These are phyloP conservation scores for Claviceps sp. DNA, from an alignment of 2,329 filamentous ascomycete species.

Conservation along the genomic window DNA sequence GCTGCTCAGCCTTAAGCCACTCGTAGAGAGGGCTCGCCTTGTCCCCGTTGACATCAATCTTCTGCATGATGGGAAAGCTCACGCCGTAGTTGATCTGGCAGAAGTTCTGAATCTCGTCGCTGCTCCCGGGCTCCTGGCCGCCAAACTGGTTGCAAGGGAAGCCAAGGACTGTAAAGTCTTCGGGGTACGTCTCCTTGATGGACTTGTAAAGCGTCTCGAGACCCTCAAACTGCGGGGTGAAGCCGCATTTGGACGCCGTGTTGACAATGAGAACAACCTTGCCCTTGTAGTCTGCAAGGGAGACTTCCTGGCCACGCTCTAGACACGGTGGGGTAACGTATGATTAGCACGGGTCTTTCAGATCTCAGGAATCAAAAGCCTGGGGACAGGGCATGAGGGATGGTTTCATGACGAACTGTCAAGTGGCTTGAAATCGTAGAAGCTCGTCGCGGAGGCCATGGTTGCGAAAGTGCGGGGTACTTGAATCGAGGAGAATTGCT, in stretches of 20 bases:
- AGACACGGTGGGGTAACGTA: not conserved
- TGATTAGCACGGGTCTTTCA: conserved; percentile 8
- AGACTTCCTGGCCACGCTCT: conserved; percentile 52
- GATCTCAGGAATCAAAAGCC: not conserved
- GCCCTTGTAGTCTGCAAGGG: conserved; percentile 61
- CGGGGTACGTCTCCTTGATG: conserved; percentile 52
- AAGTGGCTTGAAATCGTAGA: conserved; percentile 76
- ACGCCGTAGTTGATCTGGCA: conserved; percentile 91
- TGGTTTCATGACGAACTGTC: conserved; percentile 42
- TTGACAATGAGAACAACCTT: conserved; percentile 96
- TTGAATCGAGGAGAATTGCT: not conserved
- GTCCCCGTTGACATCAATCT: conserved; percentile 88
- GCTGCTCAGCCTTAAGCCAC: conserved; percentile 60
- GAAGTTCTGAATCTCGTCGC: conserved; percentile 70
- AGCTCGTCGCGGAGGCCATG: conserved; percentile 32
- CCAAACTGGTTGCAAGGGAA: conserved; percentile 99
- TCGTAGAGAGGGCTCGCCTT: conserved; percentile 50
- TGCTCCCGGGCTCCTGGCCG: conserved; percentile 70
- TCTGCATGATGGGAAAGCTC: conserved; percentile 78
- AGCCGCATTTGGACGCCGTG: conserved; percentile 96
- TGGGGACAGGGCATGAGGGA: not conserved
- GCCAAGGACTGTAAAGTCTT: conserved; percentile 76
- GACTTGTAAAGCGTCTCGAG: conserved; percentile 84
- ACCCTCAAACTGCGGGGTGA: conserved; percentile 87
- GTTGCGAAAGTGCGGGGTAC: conserved; percentile 8